phyloP scores from a whole-genome alignment of 768 basidiomycete species.

The Chiua virens region DNA sequence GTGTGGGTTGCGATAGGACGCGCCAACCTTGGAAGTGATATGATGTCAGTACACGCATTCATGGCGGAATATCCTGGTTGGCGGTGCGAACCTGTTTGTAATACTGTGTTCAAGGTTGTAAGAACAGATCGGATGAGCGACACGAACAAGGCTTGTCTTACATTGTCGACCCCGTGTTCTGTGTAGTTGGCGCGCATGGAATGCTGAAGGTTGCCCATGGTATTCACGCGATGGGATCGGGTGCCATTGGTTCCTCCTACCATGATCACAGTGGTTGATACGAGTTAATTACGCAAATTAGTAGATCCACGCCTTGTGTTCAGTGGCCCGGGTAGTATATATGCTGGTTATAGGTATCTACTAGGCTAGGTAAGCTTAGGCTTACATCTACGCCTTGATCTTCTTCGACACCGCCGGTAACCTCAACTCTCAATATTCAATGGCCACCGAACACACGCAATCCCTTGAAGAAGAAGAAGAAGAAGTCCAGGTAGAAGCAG shows the following conservation, averaged over 20 bases:
- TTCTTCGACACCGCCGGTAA: too few relatives aligned
- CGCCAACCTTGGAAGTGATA: slow-evolving; percentile 45
- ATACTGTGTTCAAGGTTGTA: slow-evolving; percentile 17
- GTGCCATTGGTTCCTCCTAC: slow-evolving; percentile 5
- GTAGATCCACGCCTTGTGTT: too few relatives aligned
- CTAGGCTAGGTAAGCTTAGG: too few relatives aligned
- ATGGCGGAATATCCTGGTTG: background rate
- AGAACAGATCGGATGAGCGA: background rate
- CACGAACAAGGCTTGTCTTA: slow-evolving; percentile 22
- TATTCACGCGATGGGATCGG: slow-evolving; percentile 24
- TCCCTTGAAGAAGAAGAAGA: slow-evolving; percentile 10
- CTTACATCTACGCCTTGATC: too few relatives aligned
- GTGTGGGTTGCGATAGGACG: slow-evolving; percentile 72
- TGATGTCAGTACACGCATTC: background rate
- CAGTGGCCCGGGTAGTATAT: too few relatives aligned
- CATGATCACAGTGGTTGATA: slow-evolving; percentile 3
- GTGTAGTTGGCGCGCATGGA: slow-evolving; percentile 55
- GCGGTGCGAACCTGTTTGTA: slow-evolving; percentile 26
- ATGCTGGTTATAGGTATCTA: too few relatives aligned
- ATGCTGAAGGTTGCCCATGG: slow-evolving; percentile 27
- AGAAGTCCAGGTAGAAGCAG: background rate
- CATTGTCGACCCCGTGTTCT: slow-evolving; percentile 61
- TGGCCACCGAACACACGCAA: slow-evolving; percentile 13
- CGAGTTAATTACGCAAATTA: slow-evolving; percentile 4
- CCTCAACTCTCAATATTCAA: too few relatives aligned